Evolutionary conservation across 805 yeast genomes (phyloP).

Genomic region (Dipodascus geniculatus): DNA sequence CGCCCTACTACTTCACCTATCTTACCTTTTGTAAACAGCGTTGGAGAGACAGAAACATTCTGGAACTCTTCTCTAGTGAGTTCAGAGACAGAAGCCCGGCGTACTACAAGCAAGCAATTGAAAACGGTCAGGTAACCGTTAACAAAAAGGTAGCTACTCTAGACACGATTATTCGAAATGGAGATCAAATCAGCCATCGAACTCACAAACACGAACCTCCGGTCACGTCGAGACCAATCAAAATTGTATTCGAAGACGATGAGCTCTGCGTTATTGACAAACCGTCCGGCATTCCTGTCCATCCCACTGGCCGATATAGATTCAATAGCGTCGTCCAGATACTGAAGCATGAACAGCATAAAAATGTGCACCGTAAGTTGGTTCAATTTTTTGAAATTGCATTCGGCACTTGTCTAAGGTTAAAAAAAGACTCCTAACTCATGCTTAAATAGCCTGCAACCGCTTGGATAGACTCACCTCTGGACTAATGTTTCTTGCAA

Average conservation of each 20-base stretch:
- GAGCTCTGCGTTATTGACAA: slow-evolving; percentile 77
- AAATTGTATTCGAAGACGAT: slow-evolving; percentile 67
- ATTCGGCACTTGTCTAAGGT: background rate
- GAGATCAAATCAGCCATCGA: slow-evolving; percentile 74
- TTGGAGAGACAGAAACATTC: slow-evolving; percentile 75
- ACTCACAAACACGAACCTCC: slow-evolving; percentile 91
- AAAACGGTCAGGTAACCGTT: slow-evolving; percentile 66
- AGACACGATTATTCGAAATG: slow-evolving; percentile 61
- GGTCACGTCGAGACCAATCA: slow-evolving; percentile 47
- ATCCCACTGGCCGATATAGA: slow-evolving; percentile 81
- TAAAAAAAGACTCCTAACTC: background rate
- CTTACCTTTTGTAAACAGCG: slow-evolving; percentile 82
- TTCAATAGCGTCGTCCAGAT: slow-evolving; percentile 74
- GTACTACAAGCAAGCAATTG: slow-evolving; percentile 43
- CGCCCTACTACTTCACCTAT: slow-evolving; percentile 83
- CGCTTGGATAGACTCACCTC: slow-evolving; percentile 84
- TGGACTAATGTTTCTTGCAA: slow-evolving; percentile 87
- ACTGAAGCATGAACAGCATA: slow-evolving; percentile 56
- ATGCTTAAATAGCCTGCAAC: slow-evolving; percentile 45
- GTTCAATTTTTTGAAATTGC: too few species aligned
- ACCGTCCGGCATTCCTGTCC: slow-evolving; percentile 93
- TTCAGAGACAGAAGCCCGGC: slow-evolving; percentile 67
- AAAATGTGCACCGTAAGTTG: slow-evolving; percentile 47
- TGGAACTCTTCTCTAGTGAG: slow-evolving; percentile 75
- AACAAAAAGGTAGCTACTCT: slow-evolving; percentile 52